These are phyloP conservation scores for Secale cereale DNA, from an alignment of 176 grass and related monocot species.

Conservation along the genomic window DNA sequence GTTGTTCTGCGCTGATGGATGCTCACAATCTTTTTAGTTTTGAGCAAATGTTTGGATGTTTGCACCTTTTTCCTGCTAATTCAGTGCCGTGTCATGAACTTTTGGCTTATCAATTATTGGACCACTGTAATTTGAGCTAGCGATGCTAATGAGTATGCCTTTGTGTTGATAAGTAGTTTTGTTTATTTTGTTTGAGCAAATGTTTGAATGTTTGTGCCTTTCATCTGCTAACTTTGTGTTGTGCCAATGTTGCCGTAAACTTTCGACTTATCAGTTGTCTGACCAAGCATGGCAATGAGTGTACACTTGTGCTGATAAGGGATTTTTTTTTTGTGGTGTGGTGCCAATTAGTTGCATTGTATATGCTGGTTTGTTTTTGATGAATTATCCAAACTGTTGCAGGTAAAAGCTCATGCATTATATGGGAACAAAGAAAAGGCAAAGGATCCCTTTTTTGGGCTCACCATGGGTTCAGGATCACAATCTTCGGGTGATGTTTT, in stretches of 20 bases:
- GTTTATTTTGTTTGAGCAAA: background rate
- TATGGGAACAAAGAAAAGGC: slow-evolving; percentile 84
- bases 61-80: background rate
- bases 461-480: slow-evolving; percentile 81
- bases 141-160: background rate
- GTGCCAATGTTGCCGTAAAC: too few relatives aligned
- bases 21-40: background rate
- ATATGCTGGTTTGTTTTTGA: background rate
- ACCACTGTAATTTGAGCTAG: background rate
- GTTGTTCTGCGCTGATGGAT: background rate
- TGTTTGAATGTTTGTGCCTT: too few relatives aligned
- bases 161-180: background rate
- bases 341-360: background rate
- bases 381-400: background rate
- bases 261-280: too few relatives aligned
- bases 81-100: background rate
- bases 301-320: background rate
- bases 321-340: background rate
- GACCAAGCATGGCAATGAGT: background rate
- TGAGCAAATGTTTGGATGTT: background rate
- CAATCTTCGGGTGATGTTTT: slow-evolving; percentile 77
- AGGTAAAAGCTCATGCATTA: slow-evolving; percentile 82
- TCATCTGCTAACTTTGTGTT: too few relatives aligned
- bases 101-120: background rate
- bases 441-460: slow-evolving; percentile 92